phyloP scores from a whole-genome alignment of 805 yeast species.

The Naumovozyma baii region DNA sequence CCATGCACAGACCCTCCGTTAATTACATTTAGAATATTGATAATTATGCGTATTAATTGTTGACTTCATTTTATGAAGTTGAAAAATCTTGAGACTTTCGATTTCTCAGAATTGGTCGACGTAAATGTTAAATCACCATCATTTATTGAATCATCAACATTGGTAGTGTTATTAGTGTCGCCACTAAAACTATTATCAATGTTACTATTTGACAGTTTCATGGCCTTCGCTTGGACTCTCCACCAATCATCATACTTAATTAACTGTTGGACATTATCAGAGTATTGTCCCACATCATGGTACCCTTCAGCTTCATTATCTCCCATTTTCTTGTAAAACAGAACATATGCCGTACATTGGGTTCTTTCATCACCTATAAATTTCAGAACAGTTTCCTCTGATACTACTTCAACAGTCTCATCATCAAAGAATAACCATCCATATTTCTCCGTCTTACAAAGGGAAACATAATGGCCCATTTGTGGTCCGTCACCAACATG shows the following conservation, averaged over 20 bases:
- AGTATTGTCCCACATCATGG: constrained; percentile 2
- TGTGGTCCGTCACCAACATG: constrained; percentile 97
- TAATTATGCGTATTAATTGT: too few relatives aligned
- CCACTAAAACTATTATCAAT: neutral
- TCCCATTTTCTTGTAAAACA: constrained; percentile 62
- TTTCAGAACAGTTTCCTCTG: constrained; percentile 68
- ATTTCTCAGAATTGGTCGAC: neutral
- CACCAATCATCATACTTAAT: constrained; percentile 17
- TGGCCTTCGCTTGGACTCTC: constrained; percentile 1
- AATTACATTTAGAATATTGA: neutral
- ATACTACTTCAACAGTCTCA: constrained; percentile 84
- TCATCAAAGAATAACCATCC: constrained; percentile 95
- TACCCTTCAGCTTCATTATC: neutral
- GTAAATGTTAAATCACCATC: neutral
- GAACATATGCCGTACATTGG: constrained; percentile 79
- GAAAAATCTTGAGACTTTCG: constrained; percentile 4
- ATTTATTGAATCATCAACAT: neutral
- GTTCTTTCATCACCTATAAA: constrained; percentile 86
- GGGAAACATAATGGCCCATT: constrained; percentile 89
- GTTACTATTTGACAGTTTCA: neutral
- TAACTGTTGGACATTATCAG: constrained; percentile 17
- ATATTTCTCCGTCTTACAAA: constrained; percentile 64
- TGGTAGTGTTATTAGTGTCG: neutral
- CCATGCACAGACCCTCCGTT: too few relatives aligned
- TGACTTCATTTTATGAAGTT: constrained; percentile 4